phyloP scores from a whole-genome alignment of 495 filamentous ascomycete species.

The Extremus antarcticus region DNA sequence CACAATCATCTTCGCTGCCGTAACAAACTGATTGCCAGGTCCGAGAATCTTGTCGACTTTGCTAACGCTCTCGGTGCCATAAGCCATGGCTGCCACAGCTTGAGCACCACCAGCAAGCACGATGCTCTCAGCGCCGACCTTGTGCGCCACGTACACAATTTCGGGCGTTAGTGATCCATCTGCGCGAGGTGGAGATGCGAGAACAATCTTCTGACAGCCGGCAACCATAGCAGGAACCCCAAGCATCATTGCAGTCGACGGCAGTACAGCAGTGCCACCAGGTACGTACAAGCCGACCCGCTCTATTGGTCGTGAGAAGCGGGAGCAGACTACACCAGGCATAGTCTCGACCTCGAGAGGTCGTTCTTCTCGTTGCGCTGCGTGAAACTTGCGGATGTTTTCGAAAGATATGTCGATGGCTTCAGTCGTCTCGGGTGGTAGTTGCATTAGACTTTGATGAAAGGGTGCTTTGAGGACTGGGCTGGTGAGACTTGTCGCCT shows the following conservation, averaged over 20 bases:
- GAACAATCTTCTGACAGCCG: constrained; percentile 88
- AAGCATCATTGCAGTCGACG: constrained; percentile 93
- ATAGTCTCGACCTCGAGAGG: constrained; percentile 83
- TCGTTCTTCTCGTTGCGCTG: constrained; percentile 72
- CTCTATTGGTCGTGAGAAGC: constrained; percentile 87
- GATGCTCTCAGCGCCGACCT: constrained; percentile 88
- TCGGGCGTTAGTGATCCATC: constrained; percentile 91
- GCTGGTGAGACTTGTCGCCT: constrained; percentile 77
- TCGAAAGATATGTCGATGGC: constrained; percentile 91
- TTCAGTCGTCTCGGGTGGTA: constrained; percentile 66
- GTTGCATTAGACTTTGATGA: constrained; percentile 69
- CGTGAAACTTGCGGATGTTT: constrained; percentile 89
- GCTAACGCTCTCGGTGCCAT: constrained; percentile 70
- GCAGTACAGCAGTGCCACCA: constrained; percentile 89
- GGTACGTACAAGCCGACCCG: constrained; percentile 90
- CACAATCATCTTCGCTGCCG: constrained; percentile 94
- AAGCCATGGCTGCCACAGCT: constrained; percentile 82
- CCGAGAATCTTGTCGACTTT: constrained; percentile 99
- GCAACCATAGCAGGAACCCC: constrained; percentile 96
- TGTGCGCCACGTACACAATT: constrained; percentile 97
- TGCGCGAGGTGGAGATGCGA: constrained; percentile 80
- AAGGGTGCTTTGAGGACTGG: constrained; percentile 85
- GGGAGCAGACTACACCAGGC: constrained; percentile 90
- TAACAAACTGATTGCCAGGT: constrained; percentile 97
- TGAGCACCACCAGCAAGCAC: constrained; percentile 92